These are phyloP conservation scores for Fallopia convolvulus DNA, from an alignment of 148 eudicot species.

Conservation along the genomic window DNA sequence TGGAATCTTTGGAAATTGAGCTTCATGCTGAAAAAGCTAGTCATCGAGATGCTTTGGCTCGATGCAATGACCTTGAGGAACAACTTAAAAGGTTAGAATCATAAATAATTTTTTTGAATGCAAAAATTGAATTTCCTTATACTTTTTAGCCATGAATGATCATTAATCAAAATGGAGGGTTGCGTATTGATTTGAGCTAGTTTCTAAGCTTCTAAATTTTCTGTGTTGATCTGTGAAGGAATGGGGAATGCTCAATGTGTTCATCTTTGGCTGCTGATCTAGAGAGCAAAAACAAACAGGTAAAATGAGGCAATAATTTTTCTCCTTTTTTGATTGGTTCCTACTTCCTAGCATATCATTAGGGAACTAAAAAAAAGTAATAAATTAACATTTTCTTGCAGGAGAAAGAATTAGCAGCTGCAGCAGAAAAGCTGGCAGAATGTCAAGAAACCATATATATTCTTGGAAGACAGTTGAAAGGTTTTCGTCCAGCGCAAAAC, in stretches of 20 bases:
- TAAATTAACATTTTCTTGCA: constrained; percentile 14
- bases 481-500: constrained; percentile 51
- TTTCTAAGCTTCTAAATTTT: background rate
- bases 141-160: background rate
- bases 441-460: constrained; percentile 85
- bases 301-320: background rate
- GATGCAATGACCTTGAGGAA: constrained; percentile 71
- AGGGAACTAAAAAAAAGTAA: background rate
- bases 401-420: constrained; percentile 80
- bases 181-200: background rate
- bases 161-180: background rate
- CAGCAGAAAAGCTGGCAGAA: constrained; percentile 82
- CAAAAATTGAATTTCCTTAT: background rate
- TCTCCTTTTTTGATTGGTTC: background rate
- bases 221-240: constrained; percentile 28
- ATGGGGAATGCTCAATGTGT: constrained; percentile 35
- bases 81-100: constrained; percentile 72
- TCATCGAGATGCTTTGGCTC: constrained; percentile 56
- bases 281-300: constrained; percentile 29
- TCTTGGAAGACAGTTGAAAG: constrained; percentile 68
- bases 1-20: constrained; percentile 48
- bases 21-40: constrained; percentile 52
- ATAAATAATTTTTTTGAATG: background rate
- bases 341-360: background rate
- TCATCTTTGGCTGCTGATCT: constrained; percentile 35